phyloP scores from a whole-genome alignment of 2,329 filamentous ascomycete genomes.

The Fusarium illudens region DNA sequence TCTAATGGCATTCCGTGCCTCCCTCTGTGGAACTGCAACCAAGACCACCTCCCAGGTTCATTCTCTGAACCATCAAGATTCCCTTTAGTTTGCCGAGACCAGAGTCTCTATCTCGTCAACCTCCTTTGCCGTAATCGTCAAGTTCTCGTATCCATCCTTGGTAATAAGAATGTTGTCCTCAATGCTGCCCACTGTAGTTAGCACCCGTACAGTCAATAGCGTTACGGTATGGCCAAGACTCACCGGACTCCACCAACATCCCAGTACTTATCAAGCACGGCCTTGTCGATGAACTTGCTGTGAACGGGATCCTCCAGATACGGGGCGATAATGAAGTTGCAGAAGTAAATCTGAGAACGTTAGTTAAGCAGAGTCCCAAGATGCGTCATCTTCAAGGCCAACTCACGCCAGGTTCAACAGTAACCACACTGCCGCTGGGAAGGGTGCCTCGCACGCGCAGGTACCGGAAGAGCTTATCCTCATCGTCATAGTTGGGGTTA shows the following conservation, averaged over 20 bases:
- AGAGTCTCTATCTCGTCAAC: constrained; percentile 65
- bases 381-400: too few species aligned
- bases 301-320: constrained; percentile 78
- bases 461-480: constrained; percentile 87
- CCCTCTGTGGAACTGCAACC: too few species aligned
- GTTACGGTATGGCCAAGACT: constrained; percentile 40
- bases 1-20: neutral
- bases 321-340: constrained; percentile 84
- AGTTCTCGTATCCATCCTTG: constrained; percentile 72
- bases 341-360: constrained; percentile 80
- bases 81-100: constrained; percentile 32
- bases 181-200: constrained; percentile 52
- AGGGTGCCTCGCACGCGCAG: constrained; percentile 79
- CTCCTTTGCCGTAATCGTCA: constrained; percentile 77
- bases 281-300: constrained; percentile 77
- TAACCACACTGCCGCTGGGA: constrained; percentile 84
- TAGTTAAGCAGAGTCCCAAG: constrained; percentile 8
- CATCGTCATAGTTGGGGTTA: constrained; percentile 79
- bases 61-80: too few species aligned
- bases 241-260: constrained; percentile 78
- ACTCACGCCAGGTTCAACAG: constrained; percentile 89
- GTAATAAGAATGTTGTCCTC: constrained; percentile 80
- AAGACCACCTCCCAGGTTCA: neutral
- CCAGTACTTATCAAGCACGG: constrained; percentile 81
- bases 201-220: constrained; percentile 8